These are phyloP conservation scores for Diaporthe ampelina DNA, from an alignment of 2,329 filamentous ascomycete genomes.

Conservation along the genomic window DNA sequence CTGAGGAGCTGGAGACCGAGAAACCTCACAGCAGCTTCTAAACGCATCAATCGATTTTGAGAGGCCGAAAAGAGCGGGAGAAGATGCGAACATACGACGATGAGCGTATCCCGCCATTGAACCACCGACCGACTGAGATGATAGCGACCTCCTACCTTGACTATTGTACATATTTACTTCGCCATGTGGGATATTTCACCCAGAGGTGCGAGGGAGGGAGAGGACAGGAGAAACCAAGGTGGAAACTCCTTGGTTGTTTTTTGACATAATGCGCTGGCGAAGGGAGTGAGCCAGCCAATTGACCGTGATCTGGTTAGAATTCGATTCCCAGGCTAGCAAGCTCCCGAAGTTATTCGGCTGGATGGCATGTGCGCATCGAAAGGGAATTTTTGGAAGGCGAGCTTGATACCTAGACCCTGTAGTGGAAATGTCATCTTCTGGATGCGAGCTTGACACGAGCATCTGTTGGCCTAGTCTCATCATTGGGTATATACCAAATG, in stretches of 20 bases:
- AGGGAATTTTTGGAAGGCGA: slow-evolving; percentile 16
- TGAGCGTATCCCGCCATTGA: slow-evolving; percentile 10
- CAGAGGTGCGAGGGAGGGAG: slow-evolving; percentile 7
- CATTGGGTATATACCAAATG: not conserved
- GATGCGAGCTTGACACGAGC: not conserved
- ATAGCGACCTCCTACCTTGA: slow-evolving; percentile 18
- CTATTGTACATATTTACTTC: slow-evolving; percentile 42
- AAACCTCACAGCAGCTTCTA: not conserved
- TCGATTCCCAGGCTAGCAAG: slow-evolving; percentile 30
- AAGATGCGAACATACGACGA: not conserved
- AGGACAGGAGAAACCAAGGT: not conserved
- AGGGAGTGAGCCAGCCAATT: slow-evolving; percentile 3
- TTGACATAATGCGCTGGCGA: slow-evolving; percentile 21
- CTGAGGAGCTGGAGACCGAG: slow-evolving; percentile 25
- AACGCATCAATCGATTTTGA: not conserved
- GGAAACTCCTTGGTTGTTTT: slow-evolving; percentile 23
- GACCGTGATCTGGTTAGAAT: slow-evolving; percentile 30
- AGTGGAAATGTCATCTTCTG: slow-evolving; percentile 32
- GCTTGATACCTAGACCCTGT: slow-evolving; percentile 33
- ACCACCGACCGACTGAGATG: slow-evolving; percentile 23
- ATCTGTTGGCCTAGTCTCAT: not conserved
- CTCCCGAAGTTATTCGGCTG: slow-evolving; percentile 2
- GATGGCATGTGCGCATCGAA: slow-evolving; percentile 29
- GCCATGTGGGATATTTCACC: slow-evolving; percentile 34
- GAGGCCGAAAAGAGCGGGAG: not conserved